These are phyloP conservation scores for Berkeleyomyces basicola DNA, from an alignment of 2,329 filamentous ascomycete genomes.

Conservation along the genomic window DNA sequence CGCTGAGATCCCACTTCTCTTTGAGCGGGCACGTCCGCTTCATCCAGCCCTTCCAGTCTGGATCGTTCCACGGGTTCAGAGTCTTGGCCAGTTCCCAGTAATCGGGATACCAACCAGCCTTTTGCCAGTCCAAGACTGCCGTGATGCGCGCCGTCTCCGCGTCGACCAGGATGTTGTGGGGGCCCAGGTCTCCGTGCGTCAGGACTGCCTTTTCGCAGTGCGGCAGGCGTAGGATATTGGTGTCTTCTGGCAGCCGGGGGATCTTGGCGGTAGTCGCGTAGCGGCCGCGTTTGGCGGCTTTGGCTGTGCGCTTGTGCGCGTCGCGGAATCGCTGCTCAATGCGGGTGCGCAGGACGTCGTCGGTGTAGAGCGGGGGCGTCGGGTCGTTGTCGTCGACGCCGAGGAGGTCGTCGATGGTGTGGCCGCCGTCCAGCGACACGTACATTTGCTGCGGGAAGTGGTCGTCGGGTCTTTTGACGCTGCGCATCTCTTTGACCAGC, in stretches of 20 bases:
- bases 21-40: slow-evolving; percentile 1
- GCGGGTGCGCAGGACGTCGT: neutral
- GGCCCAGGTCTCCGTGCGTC: slow-evolving; percentile 22
- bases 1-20: neutral
- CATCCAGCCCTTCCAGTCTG: slow-evolving; percentile 4
- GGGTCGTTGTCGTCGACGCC: neutral
- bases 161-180: slow-evolving; percentile 21
- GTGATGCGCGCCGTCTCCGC: slow-evolving; percentile 26
- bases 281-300: neutral
- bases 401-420: neutral
- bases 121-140: slow-evolving; percentile 45
- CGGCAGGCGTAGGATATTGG: neutral
- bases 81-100: slow-evolving; percentile 22
- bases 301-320: neutral
- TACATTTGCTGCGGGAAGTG: slow-evolving; percentile 6
- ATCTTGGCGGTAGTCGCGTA: neutral
- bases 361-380: neutral
- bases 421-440: neutral
- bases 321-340: slow-evolving; percentile 14
- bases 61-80: slow-evolving; percentile 1
- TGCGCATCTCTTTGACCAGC: neutral
- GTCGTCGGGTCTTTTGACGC: neutral
- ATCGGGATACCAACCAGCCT: slow-evolving; percentile 21
- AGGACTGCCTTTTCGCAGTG: slow-evolving; percentile 20
- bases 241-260: neutral